Evolutionary conservation across 1,284 basidiomycete species (phyloP).

Genomic region (Moniliella sp.): DNA sequence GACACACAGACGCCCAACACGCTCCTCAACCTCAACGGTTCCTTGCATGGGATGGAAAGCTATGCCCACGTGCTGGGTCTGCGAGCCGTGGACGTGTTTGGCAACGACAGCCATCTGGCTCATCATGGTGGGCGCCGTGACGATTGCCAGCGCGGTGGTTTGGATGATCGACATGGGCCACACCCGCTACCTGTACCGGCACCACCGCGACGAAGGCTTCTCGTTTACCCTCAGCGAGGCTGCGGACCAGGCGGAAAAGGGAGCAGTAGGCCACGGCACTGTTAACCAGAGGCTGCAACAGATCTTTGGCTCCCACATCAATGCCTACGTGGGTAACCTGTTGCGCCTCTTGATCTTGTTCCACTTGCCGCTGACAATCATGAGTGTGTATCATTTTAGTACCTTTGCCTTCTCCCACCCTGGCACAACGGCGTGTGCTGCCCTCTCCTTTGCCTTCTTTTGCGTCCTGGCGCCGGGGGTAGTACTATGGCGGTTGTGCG

Average conservation of each 20-base stretch:
- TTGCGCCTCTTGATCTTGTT: conserved; percentile 70
- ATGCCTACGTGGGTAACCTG: conserved; percentile 53
- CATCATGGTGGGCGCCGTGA: conserved; percentile 50
- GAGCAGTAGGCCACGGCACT: too few species aligned
- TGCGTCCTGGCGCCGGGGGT: conserved; percentile 53
- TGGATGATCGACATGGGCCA: conserved; percentile 41
- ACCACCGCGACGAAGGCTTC: too few species aligned
- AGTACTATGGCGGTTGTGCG: conserved; percentile 52
- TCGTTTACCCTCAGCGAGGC: too few species aligned
- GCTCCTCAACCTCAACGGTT: conserved; percentile 42
- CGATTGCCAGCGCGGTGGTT: conserved; percentile 48
- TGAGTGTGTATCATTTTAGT: conserved; percentile 66
- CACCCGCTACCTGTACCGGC: too few species aligned
- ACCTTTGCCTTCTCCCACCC: conserved; percentile 40
- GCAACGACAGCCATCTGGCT: conserved; percentile 64
- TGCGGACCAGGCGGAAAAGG: too few species aligned
- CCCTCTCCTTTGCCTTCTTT: conserved; percentile 53
- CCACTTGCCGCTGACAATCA: conserved; percentile 76
- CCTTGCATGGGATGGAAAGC: conserved; percentile 46
- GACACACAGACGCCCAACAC: conserved; percentile 47
- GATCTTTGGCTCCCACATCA: conserved; percentile 6
- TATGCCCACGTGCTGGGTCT: conserved; percentile 62
- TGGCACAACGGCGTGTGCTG: conserved; percentile 49
- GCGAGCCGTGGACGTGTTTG: conserved; percentile 59
- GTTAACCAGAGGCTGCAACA: too few species aligned